Evolutionary conservation across 2,329 filamentous ascomycete genomes (phyloP).

Genomic region (Penicillium psychrosexuale): DNA sequence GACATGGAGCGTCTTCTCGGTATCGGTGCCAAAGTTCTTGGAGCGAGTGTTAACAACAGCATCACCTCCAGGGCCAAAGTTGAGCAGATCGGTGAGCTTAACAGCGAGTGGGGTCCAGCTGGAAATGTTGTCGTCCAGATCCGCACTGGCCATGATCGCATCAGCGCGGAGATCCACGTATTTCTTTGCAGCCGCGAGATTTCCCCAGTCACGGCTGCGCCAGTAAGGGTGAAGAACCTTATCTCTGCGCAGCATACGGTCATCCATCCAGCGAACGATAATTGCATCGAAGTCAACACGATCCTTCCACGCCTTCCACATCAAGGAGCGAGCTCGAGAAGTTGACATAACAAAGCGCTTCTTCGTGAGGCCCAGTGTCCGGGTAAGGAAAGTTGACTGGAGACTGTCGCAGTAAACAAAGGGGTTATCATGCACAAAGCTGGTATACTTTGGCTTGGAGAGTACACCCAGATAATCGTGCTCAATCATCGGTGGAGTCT

Average conservation of each 20-base stretch:
- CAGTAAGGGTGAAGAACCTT: conserved; percentile 48
- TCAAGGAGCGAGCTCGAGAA: conserved; percentile 48
- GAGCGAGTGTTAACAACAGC: conserved; percentile 51
- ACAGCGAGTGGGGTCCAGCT: conserved; percentile 53
- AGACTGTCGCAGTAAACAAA: conserved; percentile 48
- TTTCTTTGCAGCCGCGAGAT: conserved; percentile 43
- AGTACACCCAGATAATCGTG: conserved; percentile 46
- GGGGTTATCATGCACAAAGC: conserved; percentile 52
- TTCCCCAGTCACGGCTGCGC: conserved; percentile 44
- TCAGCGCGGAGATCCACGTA: conserved; percentile 49
- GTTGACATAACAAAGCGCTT: conserved; percentile 45
- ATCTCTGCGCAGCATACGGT: conserved; percentile 48
- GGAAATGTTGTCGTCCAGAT: conserved; percentile 51
- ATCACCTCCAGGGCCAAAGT: conserved; percentile 54
- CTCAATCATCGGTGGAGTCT: conserved; percentile 56
- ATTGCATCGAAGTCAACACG: conserved; percentile 48
- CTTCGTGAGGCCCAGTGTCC: conserved; percentile 33
- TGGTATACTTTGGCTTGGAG: conserved; percentile 42
- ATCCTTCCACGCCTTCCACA: conserved; percentile 53
- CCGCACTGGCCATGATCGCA: conserved; percentile 51
- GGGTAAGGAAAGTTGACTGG: conserved; percentile 32
- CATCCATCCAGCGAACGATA: conserved; percentile 51
- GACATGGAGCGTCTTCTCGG: conserved; percentile 49
- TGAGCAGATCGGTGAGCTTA: conserved; percentile 52
- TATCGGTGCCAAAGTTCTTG: conserved; percentile 50